These are phyloP conservation scores for Ophiostoma tasmaniense DNA, from an alignment of 2,329 filamentous ascomycete species.

Conservation along the genomic window DNA sequence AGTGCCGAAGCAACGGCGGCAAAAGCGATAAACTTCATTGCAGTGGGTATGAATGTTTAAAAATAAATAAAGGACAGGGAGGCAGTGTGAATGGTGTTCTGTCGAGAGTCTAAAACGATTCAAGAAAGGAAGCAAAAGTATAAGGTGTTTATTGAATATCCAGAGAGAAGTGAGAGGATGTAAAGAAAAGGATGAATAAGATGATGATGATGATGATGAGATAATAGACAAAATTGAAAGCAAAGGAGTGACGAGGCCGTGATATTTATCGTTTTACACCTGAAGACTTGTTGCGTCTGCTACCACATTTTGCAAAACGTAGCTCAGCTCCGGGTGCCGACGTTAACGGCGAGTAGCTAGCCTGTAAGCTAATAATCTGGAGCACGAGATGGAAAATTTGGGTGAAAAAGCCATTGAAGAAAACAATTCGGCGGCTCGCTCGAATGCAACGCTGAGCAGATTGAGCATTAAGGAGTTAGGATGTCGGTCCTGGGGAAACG, in stretches of 20 bases:
- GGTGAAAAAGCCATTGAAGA: neutral
- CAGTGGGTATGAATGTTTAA: neutral
- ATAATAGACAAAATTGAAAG: neutral
- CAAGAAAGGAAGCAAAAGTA: neutral
- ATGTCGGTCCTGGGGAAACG: neutral
- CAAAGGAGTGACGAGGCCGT: neutral
- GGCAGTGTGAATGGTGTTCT: neutral
- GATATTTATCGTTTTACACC: neutral
- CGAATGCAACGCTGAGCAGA: neutral
- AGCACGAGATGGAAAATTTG: neutral
- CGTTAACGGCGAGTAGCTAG: neutral
- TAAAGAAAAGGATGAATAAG: neutral
- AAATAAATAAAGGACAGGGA: neutral
- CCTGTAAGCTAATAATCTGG: neutral
- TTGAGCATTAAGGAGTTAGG: neutral
- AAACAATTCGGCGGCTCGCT: neutral
- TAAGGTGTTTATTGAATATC: neutral
- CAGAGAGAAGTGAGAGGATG: neutral
- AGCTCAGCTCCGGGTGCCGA: slow-evolving; percentile 1
- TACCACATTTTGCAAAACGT: neutral
- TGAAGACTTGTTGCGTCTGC: too few relatives aligned
- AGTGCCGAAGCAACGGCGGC: slow-evolving; percentile 22
- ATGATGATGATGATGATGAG: neutral
- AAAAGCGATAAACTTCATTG: slow-evolving; percentile 23
- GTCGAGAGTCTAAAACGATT: neutral